Evolutionary conservation across 768 basidiomycete species (phyloP).

Genomic region (Flagelloscypha sp.): DNA sequence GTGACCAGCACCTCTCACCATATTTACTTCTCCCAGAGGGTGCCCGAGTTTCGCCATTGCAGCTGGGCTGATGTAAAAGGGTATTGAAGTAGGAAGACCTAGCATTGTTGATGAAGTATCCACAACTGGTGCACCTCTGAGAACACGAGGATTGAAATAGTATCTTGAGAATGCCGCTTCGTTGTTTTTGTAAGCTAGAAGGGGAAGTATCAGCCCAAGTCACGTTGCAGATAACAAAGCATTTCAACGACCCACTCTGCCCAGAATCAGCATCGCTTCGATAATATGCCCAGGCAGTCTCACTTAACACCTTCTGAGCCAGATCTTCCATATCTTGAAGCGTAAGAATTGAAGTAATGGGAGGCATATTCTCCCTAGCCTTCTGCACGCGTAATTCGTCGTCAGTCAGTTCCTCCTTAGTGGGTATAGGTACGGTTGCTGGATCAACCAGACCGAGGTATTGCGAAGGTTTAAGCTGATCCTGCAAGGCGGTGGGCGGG

Average conservation of each 20-base stretch:
- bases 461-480: slow-evolving; percentile 41
- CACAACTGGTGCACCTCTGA: slow-evolving; percentile 28
- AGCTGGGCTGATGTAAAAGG: slow-evolving; percentile 51
- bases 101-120: slow-evolving; percentile 43
- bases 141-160: slow-evolving; percentile 57
- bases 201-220: not conserved
- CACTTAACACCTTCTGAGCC: slow-evolving; percentile 43
- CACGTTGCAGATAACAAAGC: too few relatives aligned
- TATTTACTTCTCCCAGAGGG: slow-evolving; percentile 53
- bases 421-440: too few relatives aligned
- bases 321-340: slow-evolving; percentile 56
- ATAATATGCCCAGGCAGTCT: slow-evolving; percentile 52
- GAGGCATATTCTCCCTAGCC: slow-evolving; percentile 32
- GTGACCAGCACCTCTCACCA: slow-evolving; percentile 46
- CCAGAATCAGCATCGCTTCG: too few relatives aligned
- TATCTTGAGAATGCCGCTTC: slow-evolving; percentile 42
- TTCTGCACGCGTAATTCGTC: slow-evolving; percentile 39
- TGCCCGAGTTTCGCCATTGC: slow-evolving; percentile 54
- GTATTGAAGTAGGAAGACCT: slow-evolving; percentile 37
- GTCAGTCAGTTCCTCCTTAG: slow-evolving; percentile 24
- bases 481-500: slow-evolving; percentile 48
- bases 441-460: slow-evolving; percentile 43
- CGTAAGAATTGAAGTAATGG: slow-evolving; percentile 41
- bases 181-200: slow-evolving; percentile 34
- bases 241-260: too few relatives aligned